phyloP scores from a whole-genome alignment of 2,329 filamentous ascomycete genomes.

The Alternaria brassicicola region DNA sequence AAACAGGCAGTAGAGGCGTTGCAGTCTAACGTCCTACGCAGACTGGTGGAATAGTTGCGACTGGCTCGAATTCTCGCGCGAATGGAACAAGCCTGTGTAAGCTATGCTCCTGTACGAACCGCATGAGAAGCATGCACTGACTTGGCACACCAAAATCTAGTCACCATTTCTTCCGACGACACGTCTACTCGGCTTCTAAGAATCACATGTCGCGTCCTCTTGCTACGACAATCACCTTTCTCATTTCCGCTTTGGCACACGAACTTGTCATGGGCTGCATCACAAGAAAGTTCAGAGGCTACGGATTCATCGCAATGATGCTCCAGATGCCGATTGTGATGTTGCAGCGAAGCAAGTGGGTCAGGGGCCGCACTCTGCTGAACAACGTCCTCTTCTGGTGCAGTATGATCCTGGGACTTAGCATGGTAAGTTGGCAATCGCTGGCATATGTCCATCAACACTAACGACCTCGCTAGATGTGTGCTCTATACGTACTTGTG shows the following conservation, averaged over 20 bases:
- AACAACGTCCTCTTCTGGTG: constrained; percentile 84
- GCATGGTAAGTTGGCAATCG: constrained; percentile 65
- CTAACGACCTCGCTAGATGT: constrained; percentile 38
- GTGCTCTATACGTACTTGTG: constrained; percentile 49
- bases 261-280: constrained; percentile 98
- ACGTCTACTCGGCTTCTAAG: constrained; percentile 87
- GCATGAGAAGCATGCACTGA: constrained; percentile 80
- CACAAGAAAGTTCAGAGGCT: constrained; percentile 93
- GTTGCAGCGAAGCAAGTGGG: constrained; percentile 79
- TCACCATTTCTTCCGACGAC: constrained; percentile 90
- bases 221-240: constrained; percentile 88
- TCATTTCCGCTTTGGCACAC: constrained; percentile 87
- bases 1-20: not conserved
- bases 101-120: not conserved
- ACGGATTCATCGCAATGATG: constrained; percentile 96
- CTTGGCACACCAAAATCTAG: constrained; percentile 55
- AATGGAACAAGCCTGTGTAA: constrained; percentile 4
- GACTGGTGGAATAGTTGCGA: constrained; percentile 77
- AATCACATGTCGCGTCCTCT: constrained; percentile 75
- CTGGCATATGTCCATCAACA: not conserved
- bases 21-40: constrained; percentile 53
- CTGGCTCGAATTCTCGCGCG: constrained; percentile 91
- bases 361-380: constrained; percentile 75
- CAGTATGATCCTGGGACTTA: constrained; percentile 86
- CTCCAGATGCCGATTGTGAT: constrained; percentile 94